A percentile compares a stretch with the other conserved stretches of the same genome.
Conservation (phyloP, 805 yeast genomes). For the Sugiyamaella floridensis region DNA sequence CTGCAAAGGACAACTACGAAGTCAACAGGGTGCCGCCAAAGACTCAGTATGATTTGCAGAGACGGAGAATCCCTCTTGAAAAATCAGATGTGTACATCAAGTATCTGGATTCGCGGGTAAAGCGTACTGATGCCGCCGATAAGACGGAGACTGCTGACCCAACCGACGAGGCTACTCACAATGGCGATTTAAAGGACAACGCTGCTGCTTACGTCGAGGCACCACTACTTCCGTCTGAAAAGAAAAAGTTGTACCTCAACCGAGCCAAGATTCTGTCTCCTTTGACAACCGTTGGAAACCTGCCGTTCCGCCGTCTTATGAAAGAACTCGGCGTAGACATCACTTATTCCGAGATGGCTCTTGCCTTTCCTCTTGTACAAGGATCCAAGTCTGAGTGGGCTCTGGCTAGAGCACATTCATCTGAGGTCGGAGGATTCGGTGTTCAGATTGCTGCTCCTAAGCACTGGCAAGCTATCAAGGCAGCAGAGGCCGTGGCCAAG, state of each 20-base stretch:
- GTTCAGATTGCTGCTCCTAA: constrained; percentile 88
- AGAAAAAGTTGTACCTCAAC: constrained; percentile 60
- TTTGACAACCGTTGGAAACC: constrained; percentile 92
- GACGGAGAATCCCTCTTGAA: constrained; percentile 54
- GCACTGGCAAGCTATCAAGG: constrained; percentile 90
- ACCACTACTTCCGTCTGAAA: constrained; percentile 70
- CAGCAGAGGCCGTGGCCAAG: constrained; percentile 69
- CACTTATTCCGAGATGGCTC: constrained; percentile 94
- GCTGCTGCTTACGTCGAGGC: constrained; percentile 61
- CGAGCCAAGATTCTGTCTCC: constrained; percentile 89
- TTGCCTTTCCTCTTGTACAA: constrained; percentile 74
- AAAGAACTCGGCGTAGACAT: constrained; percentile 83
- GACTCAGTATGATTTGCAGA: constrained; percentile 44
- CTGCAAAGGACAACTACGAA: constrained; percentile 42
- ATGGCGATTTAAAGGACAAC: constrained; percentile 15
- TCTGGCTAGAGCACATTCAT: constrained; percentile 74
- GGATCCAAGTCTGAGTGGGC: constrained; percentile 98
- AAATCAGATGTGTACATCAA: constrained; percentile 52
- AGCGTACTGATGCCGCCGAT: constrained; percentile 28
- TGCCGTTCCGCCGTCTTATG: constrained; percentile 93
- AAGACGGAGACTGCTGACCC: constrained; percentile 30
- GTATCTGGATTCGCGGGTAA: constrained; percentile 47
- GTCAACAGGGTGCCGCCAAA: constrained; percentile 53
- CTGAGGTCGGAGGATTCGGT: constrained; percentile 85
- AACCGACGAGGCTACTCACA: constrained; percentile 4